Conservation (phyloP, 148 eudicot species). For the Bassia scoparia region DNA sequence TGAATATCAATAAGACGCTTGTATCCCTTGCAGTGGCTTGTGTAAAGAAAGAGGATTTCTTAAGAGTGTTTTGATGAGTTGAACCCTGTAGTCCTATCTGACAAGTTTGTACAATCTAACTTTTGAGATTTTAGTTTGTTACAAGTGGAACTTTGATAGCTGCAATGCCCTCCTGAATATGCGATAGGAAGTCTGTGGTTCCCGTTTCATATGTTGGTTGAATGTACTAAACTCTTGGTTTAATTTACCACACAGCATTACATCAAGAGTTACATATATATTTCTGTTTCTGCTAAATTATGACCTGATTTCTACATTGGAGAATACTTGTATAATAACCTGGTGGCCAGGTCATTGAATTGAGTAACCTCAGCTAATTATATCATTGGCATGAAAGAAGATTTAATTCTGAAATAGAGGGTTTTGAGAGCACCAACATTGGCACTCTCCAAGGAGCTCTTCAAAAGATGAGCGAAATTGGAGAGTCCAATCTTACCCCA, state of each 20-base stretch:
- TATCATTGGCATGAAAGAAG: neutral
- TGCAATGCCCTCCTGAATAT: neutral
- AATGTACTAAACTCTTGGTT: too few species aligned
- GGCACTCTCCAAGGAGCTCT: too few species aligned
- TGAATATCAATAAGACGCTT: neutral
- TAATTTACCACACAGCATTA: neutral
- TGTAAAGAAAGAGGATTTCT: slow-evolving; percentile 47
- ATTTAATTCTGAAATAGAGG: neutral
- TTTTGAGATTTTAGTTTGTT: neutral
- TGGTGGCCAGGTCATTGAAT: neutral
- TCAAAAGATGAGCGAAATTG: too few species aligned
- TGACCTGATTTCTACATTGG: too few species aligned
- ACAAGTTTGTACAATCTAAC: slow-evolving; percentile 38
- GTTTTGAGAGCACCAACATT: too few species aligned
- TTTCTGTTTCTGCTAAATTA: too few species aligned
- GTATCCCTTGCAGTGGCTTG: slow-evolving; percentile 48
- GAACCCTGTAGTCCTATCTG: slow-evolving; percentile 55
- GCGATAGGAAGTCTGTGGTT: neutral
- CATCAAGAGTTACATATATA: neutral
- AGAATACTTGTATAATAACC: neutral
- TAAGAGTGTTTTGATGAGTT: slow-evolving; percentile 52
- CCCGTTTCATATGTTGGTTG: neutral
- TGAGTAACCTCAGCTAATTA: neutral
- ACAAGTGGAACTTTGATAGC: too few species aligned
- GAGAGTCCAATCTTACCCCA: too few species aligned